These are phyloP conservation scores for Erigeron canadensis DNA, from an alignment of 129 eudicot genomes.

Conservation along the genomic window DNA sequence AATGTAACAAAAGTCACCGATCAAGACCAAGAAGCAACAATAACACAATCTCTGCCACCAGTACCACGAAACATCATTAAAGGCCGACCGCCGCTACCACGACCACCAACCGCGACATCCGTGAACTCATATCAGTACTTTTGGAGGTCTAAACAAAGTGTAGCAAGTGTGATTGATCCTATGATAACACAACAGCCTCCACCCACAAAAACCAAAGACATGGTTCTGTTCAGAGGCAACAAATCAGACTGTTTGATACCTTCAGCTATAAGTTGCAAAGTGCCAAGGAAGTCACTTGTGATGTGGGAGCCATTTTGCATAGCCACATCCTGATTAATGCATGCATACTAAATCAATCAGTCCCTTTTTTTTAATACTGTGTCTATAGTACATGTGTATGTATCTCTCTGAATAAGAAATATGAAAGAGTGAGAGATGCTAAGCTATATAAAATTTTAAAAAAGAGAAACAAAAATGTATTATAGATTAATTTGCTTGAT, in stretches of 20 bases:
- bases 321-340: constrained; percentile 59
- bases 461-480: constrained; percentile 22
- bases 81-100: constrained; percentile 42
- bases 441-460: constrained; percentile 11
- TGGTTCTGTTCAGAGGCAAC: constrained; percentile 48
- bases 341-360: not conserved
- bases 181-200: constrained; percentile 32
- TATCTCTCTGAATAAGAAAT: constrained; percentile 36
- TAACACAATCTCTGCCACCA: constrained; percentile 40
- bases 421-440: constrained; percentile 37
- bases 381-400: constrained; percentile 10
- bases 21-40: constrained; percentile 10
- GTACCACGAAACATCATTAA: constrained; percentile 32
- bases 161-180: constrained; percentile 36
- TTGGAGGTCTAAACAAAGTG: constrained; percentile 58
- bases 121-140: constrained; percentile 73
- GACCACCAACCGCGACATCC: constrained; percentile 27
- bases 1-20: constrained; percentile 15
- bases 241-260: constrained; percentile 50
- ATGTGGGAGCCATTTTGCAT: constrained; percentile 85
- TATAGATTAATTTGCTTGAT: constrained; percentile 11
- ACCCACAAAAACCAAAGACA: constrained; percentile 43
- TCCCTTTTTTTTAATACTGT: not conserved
- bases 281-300: constrained; percentile 50
- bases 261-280: constrained; percentile 60